Percentiles rank a stretch among this genome's conserved stretches.
Evolutionary conservation across 2,329 filamentous ascomycete species (phyloP).

Genomic region (Simplicillium sp.): DNA sequence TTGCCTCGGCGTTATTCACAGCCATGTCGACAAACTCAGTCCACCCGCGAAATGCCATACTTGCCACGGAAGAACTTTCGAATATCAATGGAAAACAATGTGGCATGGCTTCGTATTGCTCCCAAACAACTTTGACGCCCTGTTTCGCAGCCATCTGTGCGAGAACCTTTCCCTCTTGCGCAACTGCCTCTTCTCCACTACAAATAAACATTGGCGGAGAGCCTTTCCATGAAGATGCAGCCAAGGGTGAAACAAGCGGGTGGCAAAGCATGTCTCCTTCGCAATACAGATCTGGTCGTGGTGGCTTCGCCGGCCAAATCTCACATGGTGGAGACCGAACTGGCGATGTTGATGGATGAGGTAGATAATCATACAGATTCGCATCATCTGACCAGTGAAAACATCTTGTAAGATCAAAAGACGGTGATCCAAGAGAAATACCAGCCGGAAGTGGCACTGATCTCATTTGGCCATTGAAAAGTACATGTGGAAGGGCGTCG

Average conservation of each 20-base stretch:
- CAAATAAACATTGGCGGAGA: constrained; percentile 52
- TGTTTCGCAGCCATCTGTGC: constrained; percentile 39
- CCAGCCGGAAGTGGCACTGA: constrained; percentile 53
- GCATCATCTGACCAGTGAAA: constrained; percentile 4
- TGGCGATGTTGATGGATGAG: constrained; percentile 22
- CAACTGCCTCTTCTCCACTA: constrained; percentile 55
- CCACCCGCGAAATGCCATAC: constrained; percentile 41
- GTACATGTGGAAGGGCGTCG: constrained; percentile 28
- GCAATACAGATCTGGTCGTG: constrained; percentile 36
- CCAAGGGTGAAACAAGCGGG: constrained; percentile 52
- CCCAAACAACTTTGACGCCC: constrained; percentile 47
- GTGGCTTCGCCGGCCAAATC: constrained; percentile 40
- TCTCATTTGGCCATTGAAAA: constrained; percentile 45
- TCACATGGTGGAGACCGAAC: constrained; percentile 25
- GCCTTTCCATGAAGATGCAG: constrained; percentile 42
- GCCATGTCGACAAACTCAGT: constrained; percentile 36
- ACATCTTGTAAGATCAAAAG: constrained; percentile 55
- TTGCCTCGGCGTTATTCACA: constrained; percentile 15
- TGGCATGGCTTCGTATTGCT: constrained; percentile 65
- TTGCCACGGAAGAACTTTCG: constrained; percentile 26
- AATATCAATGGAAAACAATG: constrained; percentile 54
- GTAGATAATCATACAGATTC: constrained; percentile 17
- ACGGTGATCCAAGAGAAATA: constrained; percentile 48
- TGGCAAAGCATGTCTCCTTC: constrained; percentile 41
- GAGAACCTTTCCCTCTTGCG: constrained; percentile 51